These are phyloP conservation scores for Vitis hybrid DNA, from an alignment of 177 flowering plant species.

Conservation along the genomic window DNA sequence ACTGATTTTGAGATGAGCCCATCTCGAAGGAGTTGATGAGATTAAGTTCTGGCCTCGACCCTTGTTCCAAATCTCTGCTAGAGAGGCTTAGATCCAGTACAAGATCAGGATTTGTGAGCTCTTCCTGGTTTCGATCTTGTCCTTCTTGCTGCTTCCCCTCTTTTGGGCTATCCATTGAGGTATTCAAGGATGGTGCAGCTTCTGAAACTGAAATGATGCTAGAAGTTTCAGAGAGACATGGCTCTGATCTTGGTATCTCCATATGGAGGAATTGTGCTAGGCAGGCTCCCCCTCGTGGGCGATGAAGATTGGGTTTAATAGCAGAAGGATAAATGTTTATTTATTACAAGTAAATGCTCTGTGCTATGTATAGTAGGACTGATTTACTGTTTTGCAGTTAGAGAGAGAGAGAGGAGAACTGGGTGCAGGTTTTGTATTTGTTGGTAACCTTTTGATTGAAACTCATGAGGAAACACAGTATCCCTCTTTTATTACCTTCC, in stretches of 20 bases:
- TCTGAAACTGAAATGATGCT: slow-evolving; percentile 20
- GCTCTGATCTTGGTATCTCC: slow-evolving; percentile 23
- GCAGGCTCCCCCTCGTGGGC: neutral
- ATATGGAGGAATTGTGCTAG: neutral
- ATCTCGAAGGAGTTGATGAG: slow-evolving; percentile 25
- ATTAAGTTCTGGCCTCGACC: slow-evolving; percentile 26
- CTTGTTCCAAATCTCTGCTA: slow-evolving; percentile 9
- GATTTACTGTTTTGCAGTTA: slow-evolving; percentile 19
- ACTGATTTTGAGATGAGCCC: slow-evolving; percentile 4
- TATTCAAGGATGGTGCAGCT: neutral
- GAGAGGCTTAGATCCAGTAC: slow-evolving; percentile 32
- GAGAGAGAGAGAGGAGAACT: neutral
- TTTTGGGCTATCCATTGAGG: neutral
- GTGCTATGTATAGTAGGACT: slow-evolving; percentile 1
- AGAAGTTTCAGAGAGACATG: slow-evolving; percentile 20
- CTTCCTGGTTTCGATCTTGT: neutral
- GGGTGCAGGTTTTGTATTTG: neutral
- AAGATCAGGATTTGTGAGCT: slow-evolving; percentile 4
- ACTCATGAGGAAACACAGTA: slow-evolving; percentile 8
- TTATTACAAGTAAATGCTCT: slow-evolving; percentile 7
- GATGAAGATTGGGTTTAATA: slow-evolving; percentile 7
- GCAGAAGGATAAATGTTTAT: slow-evolving; percentile 13
- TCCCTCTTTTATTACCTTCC: neutral
- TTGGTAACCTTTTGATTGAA: slow-evolving; percentile 9
- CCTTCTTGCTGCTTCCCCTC: neutral